Conservation (phyloP, 73 alveolate genomes). For the Paramecium sexaurelia region DNA sequence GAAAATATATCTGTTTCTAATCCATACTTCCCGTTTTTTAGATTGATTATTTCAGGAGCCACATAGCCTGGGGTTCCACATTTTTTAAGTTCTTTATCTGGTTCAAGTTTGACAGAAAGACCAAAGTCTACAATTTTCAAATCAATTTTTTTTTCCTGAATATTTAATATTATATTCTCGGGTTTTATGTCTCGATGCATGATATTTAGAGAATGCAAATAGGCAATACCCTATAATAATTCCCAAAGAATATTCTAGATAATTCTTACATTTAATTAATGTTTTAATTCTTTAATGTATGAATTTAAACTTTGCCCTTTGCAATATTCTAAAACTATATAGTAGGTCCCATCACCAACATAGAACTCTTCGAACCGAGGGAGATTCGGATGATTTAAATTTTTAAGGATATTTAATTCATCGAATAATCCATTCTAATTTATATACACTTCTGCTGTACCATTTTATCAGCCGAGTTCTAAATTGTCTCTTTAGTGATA, state of each 20-base stretch:
- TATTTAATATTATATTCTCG: slow-evolving; percentile 39
- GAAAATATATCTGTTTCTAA: slow-evolving; percentile 47
- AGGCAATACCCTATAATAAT: slow-evolving; percentile 23
- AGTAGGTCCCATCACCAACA: slow-evolving; percentile 9
- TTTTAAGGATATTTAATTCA: neutral
- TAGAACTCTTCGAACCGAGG: neutral
- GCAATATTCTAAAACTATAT: neutral
- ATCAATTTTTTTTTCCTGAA: neutral
- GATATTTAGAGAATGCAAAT: slow-evolving; percentile 27
- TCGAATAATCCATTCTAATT: slow-evolving; percentile 4
- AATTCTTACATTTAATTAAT: slow-evolving; percentile 20
- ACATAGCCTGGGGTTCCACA: slow-evolving; percentile 65
- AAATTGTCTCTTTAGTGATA: neutral
- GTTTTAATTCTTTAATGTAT: neutral
- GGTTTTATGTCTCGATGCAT: slow-evolving; percentile 63
- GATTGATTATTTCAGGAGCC: slow-evolving; percentile 65
- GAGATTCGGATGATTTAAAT: neutral
- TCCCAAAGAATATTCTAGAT: neutral
- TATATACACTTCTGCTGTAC: neutral
- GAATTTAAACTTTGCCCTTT: neutral
- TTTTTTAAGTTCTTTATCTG: slow-evolving; percentile 51
- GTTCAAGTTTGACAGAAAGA: slow-evolving; percentile 28
- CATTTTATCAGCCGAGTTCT: slow-evolving; percentile 7
- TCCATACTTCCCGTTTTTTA: slow-evolving; percentile 44
- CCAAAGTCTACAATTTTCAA: slow-evolving; percentile 40